Base-by-base conservation (phyloP, 2,329 filamentous ascomycete species). In the Didymella keratinophila region DNA sequence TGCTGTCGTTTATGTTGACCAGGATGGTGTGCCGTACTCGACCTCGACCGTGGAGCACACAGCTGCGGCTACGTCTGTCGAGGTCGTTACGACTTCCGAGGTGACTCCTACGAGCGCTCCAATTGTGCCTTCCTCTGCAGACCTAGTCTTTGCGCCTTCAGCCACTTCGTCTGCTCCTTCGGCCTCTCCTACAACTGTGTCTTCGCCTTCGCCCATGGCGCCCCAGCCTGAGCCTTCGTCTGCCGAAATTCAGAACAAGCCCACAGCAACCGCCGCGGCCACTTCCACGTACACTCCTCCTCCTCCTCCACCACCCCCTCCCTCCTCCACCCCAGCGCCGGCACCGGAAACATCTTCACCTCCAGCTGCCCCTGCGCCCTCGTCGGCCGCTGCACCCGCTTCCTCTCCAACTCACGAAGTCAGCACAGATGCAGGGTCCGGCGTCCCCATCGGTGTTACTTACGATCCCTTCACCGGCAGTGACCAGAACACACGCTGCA, bases 401-500 rank as follows among this genome's bases (percentile, higher is more conserved):
- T 48, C 55, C 11, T 51, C 56, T 42, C 60, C 41, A 18, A 44
- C 46, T 45, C 48, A 51, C 36, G 44, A 47, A 30, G 30, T 41
- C 7, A 18, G 36, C 32, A 37, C 51, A 21, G 21, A 36, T 11
- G 36, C 28, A 4, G 50, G 34, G 14, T 61, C 47, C 20, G 34
- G 45, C 5, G 64, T 75, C 10, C 69, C 71, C 11, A 56, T 74
- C 20, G 75, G 75, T 20, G 59, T 77, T 28, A 72, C 74, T 1
- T 77, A 74, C 48, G 73, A 76, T 61, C 66, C 68, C 3, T 76
- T 68, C 52, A 70, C 65, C 16, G 65, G 63, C 11, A 51, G 60
- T 1, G 37, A 48, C 16, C 62, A 54, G 4, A 58, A 60, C 12
- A 32, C 61, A 23, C 53, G 58, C 55, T 96, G 92, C 83, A 95